These are phyloP conservation scores for Trichoderma guizhouense DNA, from an alignment of 2,329 filamentous ascomycete genomes.

Conservation along the genomic window DNA sequence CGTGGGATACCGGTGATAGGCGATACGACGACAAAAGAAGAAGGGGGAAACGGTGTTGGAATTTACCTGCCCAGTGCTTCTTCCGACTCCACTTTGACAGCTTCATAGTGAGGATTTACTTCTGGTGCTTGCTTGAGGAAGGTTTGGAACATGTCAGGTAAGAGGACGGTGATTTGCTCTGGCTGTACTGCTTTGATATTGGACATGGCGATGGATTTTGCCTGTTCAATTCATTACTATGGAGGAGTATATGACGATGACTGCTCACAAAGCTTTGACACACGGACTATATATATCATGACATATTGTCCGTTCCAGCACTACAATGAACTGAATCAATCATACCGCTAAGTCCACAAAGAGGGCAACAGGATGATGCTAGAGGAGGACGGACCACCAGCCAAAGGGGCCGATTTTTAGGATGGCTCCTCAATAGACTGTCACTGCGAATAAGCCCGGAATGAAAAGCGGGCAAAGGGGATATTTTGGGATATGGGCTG, in stretches of 20 bases:
- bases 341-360: not conserved
- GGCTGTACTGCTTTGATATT: not conserved
- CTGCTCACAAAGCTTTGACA: not conserved
- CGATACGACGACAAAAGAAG: not conserved
- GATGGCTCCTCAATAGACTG: not conserved
- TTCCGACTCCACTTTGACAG: slow-evolving; percentile 22
- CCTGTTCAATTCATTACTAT: not conserved
- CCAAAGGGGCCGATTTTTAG: not conserved
- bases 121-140: slow-evolving; percentile 21
- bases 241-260: not conserved
- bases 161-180: slow-evolving; percentile 3
- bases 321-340: not conserved
- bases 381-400: not conserved
- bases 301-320: not conserved
- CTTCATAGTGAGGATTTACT: slow-evolving; percentile 21
- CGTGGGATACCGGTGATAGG: not conserved
- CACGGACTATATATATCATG: not conserved
- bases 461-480: not conserved
- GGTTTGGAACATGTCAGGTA: slow-evolving; percentile 24
- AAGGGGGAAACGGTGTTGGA: not conserved
- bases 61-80: slow-evolving; percentile 20
- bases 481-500: not conserved
- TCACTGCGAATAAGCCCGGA: not conserved
- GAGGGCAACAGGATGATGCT: not conserved
- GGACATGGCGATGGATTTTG: not conserved